Evolutionary conservation across 192 early-diverging fungal species (phyloP).

Genomic region (Coemansia sp.): DNA sequence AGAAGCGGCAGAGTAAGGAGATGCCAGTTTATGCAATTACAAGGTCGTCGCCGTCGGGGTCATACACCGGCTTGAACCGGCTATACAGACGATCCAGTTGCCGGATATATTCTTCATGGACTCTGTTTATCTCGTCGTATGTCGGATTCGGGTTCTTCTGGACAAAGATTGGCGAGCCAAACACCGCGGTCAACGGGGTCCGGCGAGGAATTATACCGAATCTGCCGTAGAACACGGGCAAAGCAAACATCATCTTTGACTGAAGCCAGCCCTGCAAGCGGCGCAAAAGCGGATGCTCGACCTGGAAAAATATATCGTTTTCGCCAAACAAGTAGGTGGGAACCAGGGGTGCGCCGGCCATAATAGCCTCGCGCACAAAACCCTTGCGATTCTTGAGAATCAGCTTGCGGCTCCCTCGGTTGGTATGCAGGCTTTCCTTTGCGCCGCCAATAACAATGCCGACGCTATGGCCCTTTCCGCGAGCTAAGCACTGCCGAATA

Average conservation of each 20-base stretch:
- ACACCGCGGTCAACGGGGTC: constrained; percentile 32
- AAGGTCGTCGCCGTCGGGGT: constrained; percentile 35
- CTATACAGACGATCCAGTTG: constrained; percentile 36
- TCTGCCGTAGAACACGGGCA: constrained; percentile 81
- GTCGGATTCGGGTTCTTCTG: constrained; percentile 25
- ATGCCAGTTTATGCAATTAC: constrained; percentile 25
- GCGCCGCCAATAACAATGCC: constrained; percentile 93
- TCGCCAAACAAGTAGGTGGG: constrained; percentile 94
- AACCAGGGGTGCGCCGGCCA: constrained; percentile 75
- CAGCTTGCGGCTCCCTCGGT: constrained; percentile 64
- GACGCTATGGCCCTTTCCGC: constrained; percentile 75
- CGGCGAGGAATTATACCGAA: constrained; percentile 52
- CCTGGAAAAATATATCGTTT: constrained; percentile 83
- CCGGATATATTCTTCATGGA: constrained; percentile 35
- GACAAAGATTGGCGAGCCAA: constrained; percentile 37
- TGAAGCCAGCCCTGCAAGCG: constrained; percentile 70
- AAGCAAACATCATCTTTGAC: constrained; percentile 64
- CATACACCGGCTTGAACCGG: constrained; percentile 47
- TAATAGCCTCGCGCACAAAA: constrained; percentile 88
- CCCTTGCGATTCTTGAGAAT: constrained; percentile 77
- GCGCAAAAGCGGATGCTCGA: constrained; percentile 63
- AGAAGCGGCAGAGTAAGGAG: neutral
- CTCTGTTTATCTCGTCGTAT: constrained; percentile 32
- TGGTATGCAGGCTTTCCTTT: constrained; percentile 72
- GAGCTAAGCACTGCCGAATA: constrained; percentile 71